Evolutionary conservation across 176 grass and related monocot genomes (phyloP).

Genomic region (Lolium multiflorum): DNA sequence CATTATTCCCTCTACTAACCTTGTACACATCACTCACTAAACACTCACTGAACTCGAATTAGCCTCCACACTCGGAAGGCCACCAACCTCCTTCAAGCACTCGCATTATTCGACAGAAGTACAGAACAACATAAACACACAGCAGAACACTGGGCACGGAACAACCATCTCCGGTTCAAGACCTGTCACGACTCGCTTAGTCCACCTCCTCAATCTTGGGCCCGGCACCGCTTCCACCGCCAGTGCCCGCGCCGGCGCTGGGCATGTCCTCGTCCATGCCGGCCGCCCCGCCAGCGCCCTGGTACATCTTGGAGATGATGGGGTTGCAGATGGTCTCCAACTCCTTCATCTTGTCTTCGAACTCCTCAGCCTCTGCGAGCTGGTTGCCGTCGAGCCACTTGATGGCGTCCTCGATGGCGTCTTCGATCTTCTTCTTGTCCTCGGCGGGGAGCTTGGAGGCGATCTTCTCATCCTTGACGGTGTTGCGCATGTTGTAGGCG

Average conservation of each 20-base stretch:
- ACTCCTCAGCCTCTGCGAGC: slow-evolving; percentile 79
- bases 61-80: background rate
- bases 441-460: slow-evolving; percentile 47
- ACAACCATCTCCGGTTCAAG: background rate
- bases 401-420: slow-evolving; percentile 63
- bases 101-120: slow-evolving; percentile 27
- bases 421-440: slow-evolving; percentile 83
- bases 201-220: slow-evolving; percentile 91
- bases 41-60: background rate
- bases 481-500: slow-evolving; percentile 88
- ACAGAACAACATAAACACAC: background rate
- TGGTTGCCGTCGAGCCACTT: slow-evolving; percentile 87
- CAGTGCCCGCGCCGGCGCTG: slow-evolving; percentile 30
- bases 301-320: slow-evolving; percentile 80
- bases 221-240: slow-evolving; percentile 57
- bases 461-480: slow-evolving; percentile 66
- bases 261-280: slow-evolving; percentile 68
- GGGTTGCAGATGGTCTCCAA: slow-evolving; percentile 79
- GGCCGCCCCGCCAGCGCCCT: slow-evolving; percentile 37
- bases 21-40: background rate
- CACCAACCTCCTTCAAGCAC: background rate
- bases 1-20: background rate
- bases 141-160: background rate
- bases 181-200: slow-evolving; percentile 39
- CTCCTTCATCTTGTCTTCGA: slow-evolving; percentile 84